phyloP scores from a whole-genome alignment of 2,329 filamentous ascomycete genomes.

The Cadophora sp. region DNA sequence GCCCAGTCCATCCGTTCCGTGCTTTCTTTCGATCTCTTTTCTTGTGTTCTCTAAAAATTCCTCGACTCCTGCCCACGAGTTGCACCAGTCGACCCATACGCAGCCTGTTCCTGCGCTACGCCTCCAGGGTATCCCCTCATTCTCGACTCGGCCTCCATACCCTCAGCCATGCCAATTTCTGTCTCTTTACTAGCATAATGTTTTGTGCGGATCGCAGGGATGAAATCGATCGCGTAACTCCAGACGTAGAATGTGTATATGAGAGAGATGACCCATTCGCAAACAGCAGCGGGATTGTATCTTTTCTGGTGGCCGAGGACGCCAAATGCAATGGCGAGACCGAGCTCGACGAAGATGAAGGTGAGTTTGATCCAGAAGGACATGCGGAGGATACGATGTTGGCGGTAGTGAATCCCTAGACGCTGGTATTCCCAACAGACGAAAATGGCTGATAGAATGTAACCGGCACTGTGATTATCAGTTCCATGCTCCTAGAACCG shows the following conservation, averaged over 20 bases:
- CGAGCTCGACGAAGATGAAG: constrained; percentile 82
- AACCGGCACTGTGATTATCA: constrained; percentile 61
- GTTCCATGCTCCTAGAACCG: not conserved
- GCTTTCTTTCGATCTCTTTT: not conserved
- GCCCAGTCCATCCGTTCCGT: not conserved
- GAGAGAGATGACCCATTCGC: constrained; percentile 81
- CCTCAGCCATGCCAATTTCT: constrained; percentile 20
- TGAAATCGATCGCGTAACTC: constrained; percentile 84
- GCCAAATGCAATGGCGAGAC: constrained; percentile 76
- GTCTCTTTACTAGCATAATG: constrained; percentile 26
- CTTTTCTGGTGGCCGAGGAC: constrained; percentile 56
- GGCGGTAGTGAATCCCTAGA: constrained; percentile 79
- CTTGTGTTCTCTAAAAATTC: constrained; percentile 14
- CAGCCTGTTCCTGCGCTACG: constrained; percentile 18
- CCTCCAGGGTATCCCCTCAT: constrained; percentile 19
- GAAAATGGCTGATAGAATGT: constrained; percentile 83
- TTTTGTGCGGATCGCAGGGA: constrained; percentile 63
- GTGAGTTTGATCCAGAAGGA: constrained; percentile 86
- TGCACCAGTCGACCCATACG: constrained; percentile 8
- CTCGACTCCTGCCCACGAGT: constrained; percentile 9
- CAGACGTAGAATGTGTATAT: constrained; percentile 87
- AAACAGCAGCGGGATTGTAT: constrained; percentile 72
- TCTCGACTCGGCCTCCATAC: constrained; percentile 18
- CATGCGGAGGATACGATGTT: constrained; percentile 72
- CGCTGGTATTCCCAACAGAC: constrained; percentile 89